Conservation (phyloP, 2,329 filamentous ascomycete species). For the Penicillium occitanis region DNA sequence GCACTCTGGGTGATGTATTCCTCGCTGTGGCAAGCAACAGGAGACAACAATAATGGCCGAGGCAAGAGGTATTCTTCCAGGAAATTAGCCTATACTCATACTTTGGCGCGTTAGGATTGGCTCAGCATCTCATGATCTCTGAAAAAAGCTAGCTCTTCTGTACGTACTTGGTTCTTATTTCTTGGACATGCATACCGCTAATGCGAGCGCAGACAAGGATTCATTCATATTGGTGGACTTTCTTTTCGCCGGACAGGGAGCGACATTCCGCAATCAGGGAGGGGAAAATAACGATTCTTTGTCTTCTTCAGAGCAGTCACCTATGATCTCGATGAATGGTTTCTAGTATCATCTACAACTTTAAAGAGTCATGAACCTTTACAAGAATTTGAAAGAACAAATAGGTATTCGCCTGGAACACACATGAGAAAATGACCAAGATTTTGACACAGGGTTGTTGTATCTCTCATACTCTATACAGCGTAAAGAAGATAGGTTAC, state of each 20-base stretch:
- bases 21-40: not conserved
- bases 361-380: not conserved
- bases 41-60: not conserved
- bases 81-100: not conserved
- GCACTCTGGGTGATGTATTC: not conserved
- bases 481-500: too few species aligned
- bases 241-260: slow-evolving; percentile 8
- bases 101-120: not conserved
- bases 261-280: slow-evolving; percentile 7
- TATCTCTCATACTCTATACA: too few species aligned
- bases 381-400: not conserved
- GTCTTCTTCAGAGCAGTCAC: not conserved
- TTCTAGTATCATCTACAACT: not conserved
- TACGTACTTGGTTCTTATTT: not conserved
- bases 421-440: too few species aligned
- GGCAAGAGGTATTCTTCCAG: not conserved
- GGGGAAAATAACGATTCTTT: too few species aligned
- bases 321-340: not conserved
- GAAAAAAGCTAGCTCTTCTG: not conserved
- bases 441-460: too few species aligned
- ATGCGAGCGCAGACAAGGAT: not conserved
- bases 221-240: slow-evolving; percentile 16
- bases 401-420: not conserved
- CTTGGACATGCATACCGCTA: not conserved
- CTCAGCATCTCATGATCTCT: not conserved